Evolutionary conservation across 176 grass and related monocot species (phyloP).

Genomic region (Rhipidocladum racemiflorum): DNA sequence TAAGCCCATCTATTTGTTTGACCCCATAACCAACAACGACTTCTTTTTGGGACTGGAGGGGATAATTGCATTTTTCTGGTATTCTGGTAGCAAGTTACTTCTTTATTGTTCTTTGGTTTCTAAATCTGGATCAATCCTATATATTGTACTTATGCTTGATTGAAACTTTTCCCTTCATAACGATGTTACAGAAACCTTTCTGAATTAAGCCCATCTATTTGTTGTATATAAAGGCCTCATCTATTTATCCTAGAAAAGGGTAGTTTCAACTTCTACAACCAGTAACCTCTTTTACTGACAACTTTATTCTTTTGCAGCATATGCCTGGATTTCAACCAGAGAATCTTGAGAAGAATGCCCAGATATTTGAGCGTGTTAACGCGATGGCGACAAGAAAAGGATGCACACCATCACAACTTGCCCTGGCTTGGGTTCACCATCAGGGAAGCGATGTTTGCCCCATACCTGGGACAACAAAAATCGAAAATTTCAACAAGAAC

Average conservation of each 20-base stretch:
- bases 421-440: conserved; percentile 61
- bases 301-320: not conserved
- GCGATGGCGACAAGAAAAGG: conserved; percentile 39
- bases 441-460: too few relatives aligned
- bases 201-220: too few relatives aligned
- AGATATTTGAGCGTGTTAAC: conserved; percentile 34
- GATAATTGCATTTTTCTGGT: not conserved
- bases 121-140: not conserved
- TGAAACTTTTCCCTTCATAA: not conserved
- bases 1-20: too few relatives aligned
- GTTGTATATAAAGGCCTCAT: too few relatives aligned
- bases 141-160: not conserved
- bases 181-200: too few relatives aligned
- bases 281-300: too few relatives aligned
- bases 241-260: too few relatives aligned
- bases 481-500: conserved; percentile 41
- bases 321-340: conserved; percentile 33
- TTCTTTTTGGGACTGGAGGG: too few relatives aligned
- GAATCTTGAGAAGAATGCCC: conserved; percentile 41
- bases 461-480: conserved; percentile 56
- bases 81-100: not conserved
- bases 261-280: too few relatives aligned
- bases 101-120: not conserved
- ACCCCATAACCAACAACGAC: too few relatives aligned
- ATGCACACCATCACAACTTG: conserved; percentile 58